Base-by-base conservation (phyloP, 768 basidiomycete species). In the Pleurotus djamor region DNA sequence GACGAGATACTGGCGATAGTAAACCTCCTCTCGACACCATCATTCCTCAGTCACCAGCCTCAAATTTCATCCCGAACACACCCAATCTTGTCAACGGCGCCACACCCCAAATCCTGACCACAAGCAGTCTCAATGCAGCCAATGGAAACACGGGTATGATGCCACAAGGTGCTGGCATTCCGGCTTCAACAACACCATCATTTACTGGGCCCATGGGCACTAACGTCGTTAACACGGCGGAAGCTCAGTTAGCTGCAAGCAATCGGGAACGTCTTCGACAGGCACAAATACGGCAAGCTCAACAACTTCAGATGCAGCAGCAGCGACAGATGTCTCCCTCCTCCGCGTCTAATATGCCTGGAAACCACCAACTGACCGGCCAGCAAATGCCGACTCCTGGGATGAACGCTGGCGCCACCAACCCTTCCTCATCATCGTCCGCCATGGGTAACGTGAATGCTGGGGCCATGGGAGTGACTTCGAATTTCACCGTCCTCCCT, bases 1-100 rank as follows among this genome's bases (percentile, higher is more conserved):
- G 90, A 14, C 79, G 86, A 16, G 86, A 91, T 65, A 85, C 84
- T 0, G 90, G 90, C 36, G 89, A 91, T 62, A 73, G 72, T 44
- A 87, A 85, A 65, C 43, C 67, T 14, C 21, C 34, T 41, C 33
- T 47, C 38, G 45, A 28, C 45, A 32, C 57, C 5, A 14, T 38
- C 44, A 36, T 36, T 16, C 41, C 54, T 32, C 54, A 41, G 14
- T 54, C 52, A 13, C 52, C 52, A 12, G 35, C 36, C 12, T 35
- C 52, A 12, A 34, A 10, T 21, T 4, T n/a, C 41, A 43, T 43
- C 21, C 21, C 3, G 41, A 54, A 34, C 38, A 34, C 14, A 28
- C 38, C 38, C 38, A 41, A 41, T 44, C 17, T 17, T 38, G 57
- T 6, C 56, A 60, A 60, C 60, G 44, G 44, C 17, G n/a, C 51